phyloP scores from a whole-genome alignment of 2,329 filamentous ascomycete genomes.

The Talaromyces sp. region DNA sequence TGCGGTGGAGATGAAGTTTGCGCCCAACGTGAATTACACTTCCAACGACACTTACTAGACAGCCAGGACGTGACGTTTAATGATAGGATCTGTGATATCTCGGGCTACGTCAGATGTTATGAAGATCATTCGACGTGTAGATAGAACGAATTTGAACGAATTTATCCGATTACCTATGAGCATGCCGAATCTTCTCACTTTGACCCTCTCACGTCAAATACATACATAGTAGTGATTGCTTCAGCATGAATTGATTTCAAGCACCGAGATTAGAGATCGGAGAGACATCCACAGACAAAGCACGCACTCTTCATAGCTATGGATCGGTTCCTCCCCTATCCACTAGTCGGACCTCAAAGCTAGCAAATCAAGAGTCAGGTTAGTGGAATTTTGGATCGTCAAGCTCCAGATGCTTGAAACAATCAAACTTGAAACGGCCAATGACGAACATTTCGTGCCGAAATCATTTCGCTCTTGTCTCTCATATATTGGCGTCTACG shows the following conservation, averaged over 20 bases:
- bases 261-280: not conserved
- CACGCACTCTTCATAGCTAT: not conserved
- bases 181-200: not conserved
- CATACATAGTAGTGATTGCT: not conserved
- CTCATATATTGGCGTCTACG: not conserved
- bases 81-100: not conserved
- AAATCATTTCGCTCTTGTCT: not conserved
- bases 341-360: too few relatives aligned
- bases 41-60: conserved; percentile 21
- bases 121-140: not conserved
- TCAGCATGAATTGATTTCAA: not conserved
- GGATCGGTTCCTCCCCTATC: not conserved
- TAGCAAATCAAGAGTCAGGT: not conserved
- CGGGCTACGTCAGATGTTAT: not conserved
- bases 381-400: not conserved
- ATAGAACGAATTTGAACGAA: not conserved
- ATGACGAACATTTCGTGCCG: not conserved
- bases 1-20: conserved; percentile 47
- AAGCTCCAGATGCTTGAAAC: not conserved
- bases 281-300: not conserved
- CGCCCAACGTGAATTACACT: conserved; percentile 23
- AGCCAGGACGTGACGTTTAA: not conserved
- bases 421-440: not conserved
- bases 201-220: not conserved
- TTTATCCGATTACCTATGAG: not conserved